phyloP scores from a whole-genome alignment of 352 stramenopile genomes.

The Globisporangium okanoganense region DNA sequence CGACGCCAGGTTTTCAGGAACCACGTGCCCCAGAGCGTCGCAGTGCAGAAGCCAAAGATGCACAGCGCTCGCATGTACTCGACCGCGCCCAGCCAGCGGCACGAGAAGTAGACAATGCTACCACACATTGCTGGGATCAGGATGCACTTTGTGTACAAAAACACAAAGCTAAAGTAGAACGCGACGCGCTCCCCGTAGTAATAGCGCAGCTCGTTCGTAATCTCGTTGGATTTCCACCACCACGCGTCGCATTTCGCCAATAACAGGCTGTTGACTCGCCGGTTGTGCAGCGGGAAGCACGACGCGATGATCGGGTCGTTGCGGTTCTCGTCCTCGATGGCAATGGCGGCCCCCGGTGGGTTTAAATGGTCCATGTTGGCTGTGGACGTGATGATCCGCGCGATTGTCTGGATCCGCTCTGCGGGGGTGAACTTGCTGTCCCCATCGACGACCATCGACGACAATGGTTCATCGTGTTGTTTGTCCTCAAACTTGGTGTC shows the following conservation, averaged over 20 bases:
- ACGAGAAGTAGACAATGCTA: constrained; percentile 60
- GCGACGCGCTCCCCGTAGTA: constrained; percentile 82
- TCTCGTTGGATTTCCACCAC: constrained; percentile 76
- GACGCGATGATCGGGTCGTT: constrained; percentile 72
- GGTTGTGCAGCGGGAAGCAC: constrained; percentile 85
- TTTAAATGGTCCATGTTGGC: constrained; percentile 67
- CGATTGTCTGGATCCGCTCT: constrained; percentile 82
- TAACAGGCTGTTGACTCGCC: constrained; percentile 64
- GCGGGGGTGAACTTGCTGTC: constrained; percentile 79
- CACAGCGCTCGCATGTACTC: constrained; percentile 78
- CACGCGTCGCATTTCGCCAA: constrained; percentile 67
- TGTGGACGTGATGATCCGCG: constrained; percentile 82
- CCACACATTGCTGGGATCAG: constrained; percentile 55
- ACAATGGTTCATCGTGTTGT: not conserved
- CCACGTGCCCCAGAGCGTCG: constrained; percentile 70
- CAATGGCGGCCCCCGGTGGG: constrained; percentile 72
- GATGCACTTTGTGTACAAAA: constrained; percentile 82
- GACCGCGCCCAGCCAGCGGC: constrained; percentile 61
- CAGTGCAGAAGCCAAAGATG: constrained; percentile 76
- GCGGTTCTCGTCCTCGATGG: constrained; percentile 70
- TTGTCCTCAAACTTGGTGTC: not conserved
- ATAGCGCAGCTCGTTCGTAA: constrained; percentile 82
- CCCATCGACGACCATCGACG: constrained; percentile 21
- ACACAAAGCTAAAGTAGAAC: constrained; percentile 86
- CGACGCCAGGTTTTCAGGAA: constrained; percentile 77